These are phyloP conservation scores for Blastobotrys mokoenaii DNA, from an alignment of 805 yeast genomes.

Conservation along the genomic window DNA sequence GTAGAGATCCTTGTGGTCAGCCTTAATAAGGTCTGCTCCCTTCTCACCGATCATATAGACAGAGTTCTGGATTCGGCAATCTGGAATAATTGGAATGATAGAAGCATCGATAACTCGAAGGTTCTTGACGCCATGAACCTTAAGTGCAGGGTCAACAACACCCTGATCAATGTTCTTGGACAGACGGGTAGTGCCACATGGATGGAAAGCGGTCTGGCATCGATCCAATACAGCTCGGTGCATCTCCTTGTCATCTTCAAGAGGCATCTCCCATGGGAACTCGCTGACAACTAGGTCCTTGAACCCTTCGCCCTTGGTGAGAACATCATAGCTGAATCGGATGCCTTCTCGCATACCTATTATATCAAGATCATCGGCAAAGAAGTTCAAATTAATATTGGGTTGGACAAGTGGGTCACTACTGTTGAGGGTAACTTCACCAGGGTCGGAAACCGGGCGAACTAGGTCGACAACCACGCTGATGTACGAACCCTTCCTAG, in stretches of 20 bases:
- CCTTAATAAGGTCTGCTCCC: slow-evolving; percentile 25
- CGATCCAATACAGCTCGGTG: slow-evolving; percentile 26
- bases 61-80: slow-evolving; percentile 25
- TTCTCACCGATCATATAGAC: slow-evolving; percentile 26
- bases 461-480: slow-evolving; percentile 25
- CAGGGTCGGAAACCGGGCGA: slow-evolving; percentile 24
- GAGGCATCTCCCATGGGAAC: slow-evolving; percentile 28
- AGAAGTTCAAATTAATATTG: slow-evolving; percentile 23
- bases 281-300: slow-evolving; percentile 25
- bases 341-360: slow-evolving; percentile 28
- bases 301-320: slow-evolving; percentile 26
- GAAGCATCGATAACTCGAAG: slow-evolving; percentile 29
- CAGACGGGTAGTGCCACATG: slow-evolving; percentile 27
- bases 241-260: slow-evolving; percentile 26
- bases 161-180: slow-evolving; percentile 11
- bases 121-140: slow-evolving; percentile 25
- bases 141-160: slow-evolving; percentile 26
- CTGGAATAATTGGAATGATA: slow-evolving; percentile 28
- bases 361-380: slow-evolving; percentile 27
- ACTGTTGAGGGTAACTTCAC: slow-evolving; percentile 24
- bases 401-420: slow-evolving; percentile 23
- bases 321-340: slow-evolving; percentile 25
- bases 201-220: slow-evolving; percentile 28
- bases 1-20: slow-evolving; percentile 8
- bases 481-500: slow-evolving; percentile 19